Base-by-base conservation (phyloP, 2,329 filamentous ascomycete genomes). In the Cladosporium sp. region DNA sequence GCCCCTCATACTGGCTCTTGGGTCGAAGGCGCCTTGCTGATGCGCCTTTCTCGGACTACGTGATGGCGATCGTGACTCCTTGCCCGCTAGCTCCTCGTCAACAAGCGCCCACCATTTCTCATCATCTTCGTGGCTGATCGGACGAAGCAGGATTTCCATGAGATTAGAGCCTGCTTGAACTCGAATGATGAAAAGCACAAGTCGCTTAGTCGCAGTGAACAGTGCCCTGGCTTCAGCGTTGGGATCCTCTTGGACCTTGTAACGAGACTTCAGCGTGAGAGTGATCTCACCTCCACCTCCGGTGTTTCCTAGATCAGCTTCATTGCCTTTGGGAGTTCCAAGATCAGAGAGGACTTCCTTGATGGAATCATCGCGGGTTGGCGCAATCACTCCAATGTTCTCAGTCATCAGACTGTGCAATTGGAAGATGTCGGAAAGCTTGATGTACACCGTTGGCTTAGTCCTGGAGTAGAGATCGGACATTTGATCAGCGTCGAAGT, bases 401-500 rank as follows among this genome's bases (percentile, higher is more conserved):
- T 87, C 82, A 3, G 90, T 87, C 57, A 97, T 84, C 20, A 97
- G 82, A 63, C 88, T 91, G 75, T 99, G 95, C 60, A 99, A 93
- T 51, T 93, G 90, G 73, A 99, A 97, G 59, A 99, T 92, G 72
- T 99, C 94, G 15, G 89, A 85, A 84, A 99, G 93, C 78, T 99
- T 99, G 79, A 99, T 96, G 78, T 97, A 99, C n/a, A 99, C 81
- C 0, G 93, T 97, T 6, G 94, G 94, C 75, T 96, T 96, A 64
- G 92, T 94, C 73, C 95, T 92, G 59, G 93, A 90, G 71, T 97
- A 97, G 6, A 99, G 82, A 70, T 99, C 94, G 72, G 97, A 97
- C 83, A 94, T 99, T 73, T 97, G 94, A 71, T 99, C 94, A 72
- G 99, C 97, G 73, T 97, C 92, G 70, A 97, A 99, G 22, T 94